These are phyloP conservation scores for Sclerotinia nivalis DNA, from an alignment of 2,329 filamentous ascomycete species.

Conservation along the genomic window DNA sequence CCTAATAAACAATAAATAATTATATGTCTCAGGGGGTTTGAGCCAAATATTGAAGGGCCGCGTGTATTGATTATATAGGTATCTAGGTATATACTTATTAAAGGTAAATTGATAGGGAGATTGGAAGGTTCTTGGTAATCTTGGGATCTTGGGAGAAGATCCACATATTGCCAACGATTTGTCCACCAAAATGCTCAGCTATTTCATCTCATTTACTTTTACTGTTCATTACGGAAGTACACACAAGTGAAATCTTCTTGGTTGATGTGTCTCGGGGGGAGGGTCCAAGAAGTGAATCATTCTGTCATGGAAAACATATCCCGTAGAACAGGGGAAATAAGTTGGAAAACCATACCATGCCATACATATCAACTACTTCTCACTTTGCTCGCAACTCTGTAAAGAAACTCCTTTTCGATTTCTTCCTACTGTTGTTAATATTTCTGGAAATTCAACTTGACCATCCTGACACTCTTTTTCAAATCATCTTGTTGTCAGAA, in stretches of 20 bases:
- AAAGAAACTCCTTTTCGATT: neutral
- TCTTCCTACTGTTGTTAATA: neutral
- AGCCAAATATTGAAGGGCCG: neutral
- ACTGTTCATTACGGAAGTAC: neutral
- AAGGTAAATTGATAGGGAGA: neutral
- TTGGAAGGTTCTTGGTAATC: slow-evolving; percentile 14
- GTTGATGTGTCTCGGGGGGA: slow-evolving; percentile 7
- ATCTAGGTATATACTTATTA: neutral
- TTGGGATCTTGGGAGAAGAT: slow-evolving; percentile 20
- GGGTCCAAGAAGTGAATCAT: neutral
- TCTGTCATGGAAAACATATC: neutral
- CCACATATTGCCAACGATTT: slow-evolving; percentile 12
- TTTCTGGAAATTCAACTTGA: no score
- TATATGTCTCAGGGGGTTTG: neutral
- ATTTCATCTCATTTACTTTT: slow-evolving; percentile 7
- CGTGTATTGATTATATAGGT: neutral
- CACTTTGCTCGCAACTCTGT: neutral
- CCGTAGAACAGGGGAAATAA: slow-evolving; percentile 1
- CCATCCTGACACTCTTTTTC: neutral
- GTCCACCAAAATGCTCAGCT: slow-evolving; percentile 5
- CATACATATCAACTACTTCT: neutral
- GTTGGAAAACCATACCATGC: neutral
- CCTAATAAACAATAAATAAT: neutral
- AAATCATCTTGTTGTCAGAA: neutral
- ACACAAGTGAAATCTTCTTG: neutral